phyloP scores from a whole-genome alignment of 495 filamentous ascomycete genomes.

The Talaromyces liani region DNA sequence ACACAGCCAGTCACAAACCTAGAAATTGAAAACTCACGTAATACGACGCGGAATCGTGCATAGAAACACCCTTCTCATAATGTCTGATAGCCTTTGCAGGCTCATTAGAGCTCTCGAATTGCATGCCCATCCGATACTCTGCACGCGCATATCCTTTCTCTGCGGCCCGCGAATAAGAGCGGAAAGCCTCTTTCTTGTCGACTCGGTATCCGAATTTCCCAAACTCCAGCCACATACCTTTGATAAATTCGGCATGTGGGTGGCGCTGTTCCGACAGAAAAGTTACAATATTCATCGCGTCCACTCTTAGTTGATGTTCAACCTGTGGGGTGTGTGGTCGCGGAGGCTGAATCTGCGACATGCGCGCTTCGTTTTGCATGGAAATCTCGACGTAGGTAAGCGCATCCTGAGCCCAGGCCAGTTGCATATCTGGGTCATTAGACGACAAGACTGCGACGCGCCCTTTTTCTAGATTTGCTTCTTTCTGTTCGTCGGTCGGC shows the following conservation, averaged over 20 bases:
- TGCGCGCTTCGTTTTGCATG: conserved; percentile 56
- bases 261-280: conserved; percentile 89
- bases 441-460: conserved; percentile 80
- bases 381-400: conserved; percentile 83
- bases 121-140: conserved; percentile 97
- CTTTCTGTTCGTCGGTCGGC: conserved; percentile 89
- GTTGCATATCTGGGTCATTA: conserved; percentile 92
- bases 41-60: conserved; percentile 83
- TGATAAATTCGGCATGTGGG: conserved; percentile 90
- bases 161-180: conserved; percentile 75
- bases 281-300: conserved; percentile 84
- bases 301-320: conserved; percentile 77
- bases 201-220: conserved; percentile 84
- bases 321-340: conserved; percentile 73
- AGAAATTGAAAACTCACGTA: conserved; percentile 47
- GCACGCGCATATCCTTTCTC: conserved; percentile 88
- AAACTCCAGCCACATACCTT: conserved; percentile 96
- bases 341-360: conserved; percentile 54
- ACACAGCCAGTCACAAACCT: background rate
- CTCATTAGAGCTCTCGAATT: conserved; percentile 90
- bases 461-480: conserved; percentile 75
- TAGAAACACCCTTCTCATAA: conserved; percentile 70
- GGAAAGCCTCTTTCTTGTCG: conserved; percentile 91
- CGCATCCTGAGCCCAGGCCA: conserved; percentile 92
- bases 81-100: conserved; percentile 82